Evolutionary conservation across 805 yeast genomes (phyloP).

Genomic region (Teunomyces atbi): DNA sequence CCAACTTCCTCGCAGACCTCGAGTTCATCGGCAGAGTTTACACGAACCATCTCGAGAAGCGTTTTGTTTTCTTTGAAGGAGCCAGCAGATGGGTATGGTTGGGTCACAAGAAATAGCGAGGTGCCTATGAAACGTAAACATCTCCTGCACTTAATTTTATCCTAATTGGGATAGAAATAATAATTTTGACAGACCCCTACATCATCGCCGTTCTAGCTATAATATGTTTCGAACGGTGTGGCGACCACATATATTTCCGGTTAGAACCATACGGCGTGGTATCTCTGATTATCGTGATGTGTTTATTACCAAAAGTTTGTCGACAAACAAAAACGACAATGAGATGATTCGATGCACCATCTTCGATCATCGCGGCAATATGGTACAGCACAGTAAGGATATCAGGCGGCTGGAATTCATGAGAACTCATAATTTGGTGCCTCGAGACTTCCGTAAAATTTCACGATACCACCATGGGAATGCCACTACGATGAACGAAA

Average conservation of each 20-base stretch:
- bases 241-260: background rate
- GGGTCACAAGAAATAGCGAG: background rate
- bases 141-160: constrained; percentile 3
- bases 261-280: background rate
- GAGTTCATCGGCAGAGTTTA: constrained; percentile 36
- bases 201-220: background rate
- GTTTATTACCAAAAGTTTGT: constrained; percentile 19
- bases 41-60: constrained; percentile 6
- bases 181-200: background rate
- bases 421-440: constrained; percentile 44
- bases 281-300: constrained; percentile 12
- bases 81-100: background rate
- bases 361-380: constrained; percentile 46
- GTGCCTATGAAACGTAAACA: constrained; percentile 1
- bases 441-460: constrained; percentile 59
- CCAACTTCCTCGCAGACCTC: constrained; percentile 59
- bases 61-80: background rate
- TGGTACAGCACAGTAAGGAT: constrained; percentile 45
- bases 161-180: constrained; percentile 1
- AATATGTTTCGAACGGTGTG: background rate
- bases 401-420: constrained; percentile 43
- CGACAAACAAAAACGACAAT: constrained; percentile 20
- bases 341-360: constrained; percentile 47
- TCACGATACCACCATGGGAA: constrained; percentile 26
- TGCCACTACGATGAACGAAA: constrained; percentile 34